A percentile compares a stretch with the other conserved stretches of the same genome.
Evolutionary conservation across 2,329 filamentous ascomycete species (phyloP).

Genomic region (Tympanopsis confertula): DNA sequence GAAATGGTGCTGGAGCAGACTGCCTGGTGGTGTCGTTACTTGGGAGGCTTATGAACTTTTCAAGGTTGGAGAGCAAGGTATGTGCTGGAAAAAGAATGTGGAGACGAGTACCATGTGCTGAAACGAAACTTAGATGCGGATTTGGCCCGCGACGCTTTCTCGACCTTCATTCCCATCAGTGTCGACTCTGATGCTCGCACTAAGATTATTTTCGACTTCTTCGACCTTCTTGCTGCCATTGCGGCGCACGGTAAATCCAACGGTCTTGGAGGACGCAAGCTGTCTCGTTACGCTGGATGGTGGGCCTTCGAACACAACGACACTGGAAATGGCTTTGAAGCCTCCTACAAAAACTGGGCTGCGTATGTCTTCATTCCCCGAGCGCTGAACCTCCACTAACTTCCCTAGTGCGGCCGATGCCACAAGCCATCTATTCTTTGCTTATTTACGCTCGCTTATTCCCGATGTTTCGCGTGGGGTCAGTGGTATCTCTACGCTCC

Average conservation of each 20-base stretch:
- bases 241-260: conserved; percentile 90
- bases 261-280: conserved; percentile 81
- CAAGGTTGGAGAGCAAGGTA: conserved; percentile 85
- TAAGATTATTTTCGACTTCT: conserved; percentile 90
- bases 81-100: conserved; percentile 7
- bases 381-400: not conserved
- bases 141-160: conserved; percentile 84
- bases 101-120: conserved; percentile 7
- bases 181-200: conserved; percentile 77
- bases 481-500: conserved; percentile 67
- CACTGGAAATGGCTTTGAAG: conserved; percentile 81
- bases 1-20: conserved; percentile 97
- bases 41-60: conserved; percentile 98
- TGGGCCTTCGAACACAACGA: conserved; percentile 94
- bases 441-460: conserved; percentile 72
- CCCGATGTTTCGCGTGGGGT: conserved; percentile 52
- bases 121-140: conserved; percentile 58
- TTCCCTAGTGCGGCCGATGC: conserved; percentile 74
- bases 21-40: conserved; percentile 81
- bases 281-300: conserved; percentile 93
- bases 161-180: conserved; percentile 89
- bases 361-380: conserved; percentile 44
- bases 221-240: conserved; percentile 80
- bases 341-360: conserved; percentile 81
- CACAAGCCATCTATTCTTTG: conserved; percentile 94